Evolutionary conservation across 2,329 filamentous ascomycete genomes (phyloP).

Genomic region (Penicillium brasilianum): DNA sequence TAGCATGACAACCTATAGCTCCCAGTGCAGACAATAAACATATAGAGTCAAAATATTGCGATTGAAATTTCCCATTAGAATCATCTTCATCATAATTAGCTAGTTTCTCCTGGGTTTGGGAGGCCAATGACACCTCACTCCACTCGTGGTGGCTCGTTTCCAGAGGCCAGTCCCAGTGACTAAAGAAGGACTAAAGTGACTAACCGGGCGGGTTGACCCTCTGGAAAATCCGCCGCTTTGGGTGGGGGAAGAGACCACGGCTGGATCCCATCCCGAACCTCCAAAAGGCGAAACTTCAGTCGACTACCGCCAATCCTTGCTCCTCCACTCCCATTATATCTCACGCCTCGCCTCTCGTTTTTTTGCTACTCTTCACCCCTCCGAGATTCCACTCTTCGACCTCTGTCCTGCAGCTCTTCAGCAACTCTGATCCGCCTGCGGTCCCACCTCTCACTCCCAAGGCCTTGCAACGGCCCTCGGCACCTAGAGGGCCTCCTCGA

Average conservation of each 20-base stretch:
- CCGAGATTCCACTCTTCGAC: neutral
- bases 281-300: slow-evolving; percentile 4
- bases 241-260: neutral
- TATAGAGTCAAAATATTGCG: neutral
- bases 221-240: slow-evolving; percentile 3
- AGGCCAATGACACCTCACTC: slow-evolving; percentile 6
- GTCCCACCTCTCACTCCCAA: neutral
- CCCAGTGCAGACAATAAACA: neutral
- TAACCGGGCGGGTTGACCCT: slow-evolving; percentile 3
- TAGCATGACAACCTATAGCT: neutral
- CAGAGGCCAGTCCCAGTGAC: neutral
- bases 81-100: neutral
- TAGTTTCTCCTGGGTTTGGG: neutral
- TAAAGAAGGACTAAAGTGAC: neutral
- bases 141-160: slow-evolving; percentile 1
- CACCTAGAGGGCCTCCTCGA: slow-evolving; percentile 12
- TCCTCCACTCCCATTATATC: slow-evolving; percentile 4
- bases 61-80: neutral
- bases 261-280: slow-evolving; percentile 6
- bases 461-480: slow-evolving; percentile 17
- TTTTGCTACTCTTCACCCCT: neutral
- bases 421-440: neutral
- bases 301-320: slow-evolving; percentile 1
- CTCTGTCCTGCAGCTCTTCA: slow-evolving; percentile 4
- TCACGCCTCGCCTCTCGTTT: neutral